phyloP scores from a whole-genome alignment of 768 basidiomycete species.

The Tephrocybe sp. region DNA sequence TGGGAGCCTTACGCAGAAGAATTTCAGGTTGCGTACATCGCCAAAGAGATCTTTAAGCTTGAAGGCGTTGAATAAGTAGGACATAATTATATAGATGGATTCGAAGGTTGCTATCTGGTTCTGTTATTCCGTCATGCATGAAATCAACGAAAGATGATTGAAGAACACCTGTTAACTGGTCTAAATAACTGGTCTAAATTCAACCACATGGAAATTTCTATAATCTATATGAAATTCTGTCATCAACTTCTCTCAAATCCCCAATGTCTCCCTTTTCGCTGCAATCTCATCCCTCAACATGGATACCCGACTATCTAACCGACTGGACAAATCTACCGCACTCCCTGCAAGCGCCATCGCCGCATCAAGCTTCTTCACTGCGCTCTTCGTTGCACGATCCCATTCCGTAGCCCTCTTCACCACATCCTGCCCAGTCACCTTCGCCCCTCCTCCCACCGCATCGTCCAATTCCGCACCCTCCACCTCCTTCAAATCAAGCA shows the following conservation, averaged over 20 bases:
- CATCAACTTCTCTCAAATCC: constrained; percentile 21
- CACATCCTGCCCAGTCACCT: constrained; percentile 9
- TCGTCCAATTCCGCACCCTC: constrained; percentile 28
- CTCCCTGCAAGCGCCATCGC: constrained; percentile 49
- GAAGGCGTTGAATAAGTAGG: too few species aligned
- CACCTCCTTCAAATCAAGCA: constrained; percentile 63
- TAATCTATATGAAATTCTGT: too few species aligned
- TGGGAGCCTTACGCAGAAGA: too few species aligned
- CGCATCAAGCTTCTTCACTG: constrained; percentile 47
- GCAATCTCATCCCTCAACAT: constrained; percentile 72
- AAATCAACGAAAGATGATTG: too few species aligned
- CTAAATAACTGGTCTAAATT: too few species aligned
- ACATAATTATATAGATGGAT: too few species aligned
- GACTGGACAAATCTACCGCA: constrained; percentile 58
- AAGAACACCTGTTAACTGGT: too few species aligned
- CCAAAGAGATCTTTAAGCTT: too few species aligned
- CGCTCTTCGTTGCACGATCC: constrained; percentile 44
- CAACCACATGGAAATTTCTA: too few species aligned
- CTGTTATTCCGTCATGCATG: too few species aligned
- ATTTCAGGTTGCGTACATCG: too few species aligned
- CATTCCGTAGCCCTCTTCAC: constrained; percentile 32
- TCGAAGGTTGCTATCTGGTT: too few species aligned
- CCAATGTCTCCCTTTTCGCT: constrained; percentile 52
- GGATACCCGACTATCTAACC: constrained; percentile 62
- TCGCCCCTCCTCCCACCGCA: constrained; percentile 13